A percentile compares a stretch with the other conserved stretches of the same genome.
phyloP scores from a whole-genome alignment of 371 early-diverging fungal species.

The Antonospora locustae region DNA sequence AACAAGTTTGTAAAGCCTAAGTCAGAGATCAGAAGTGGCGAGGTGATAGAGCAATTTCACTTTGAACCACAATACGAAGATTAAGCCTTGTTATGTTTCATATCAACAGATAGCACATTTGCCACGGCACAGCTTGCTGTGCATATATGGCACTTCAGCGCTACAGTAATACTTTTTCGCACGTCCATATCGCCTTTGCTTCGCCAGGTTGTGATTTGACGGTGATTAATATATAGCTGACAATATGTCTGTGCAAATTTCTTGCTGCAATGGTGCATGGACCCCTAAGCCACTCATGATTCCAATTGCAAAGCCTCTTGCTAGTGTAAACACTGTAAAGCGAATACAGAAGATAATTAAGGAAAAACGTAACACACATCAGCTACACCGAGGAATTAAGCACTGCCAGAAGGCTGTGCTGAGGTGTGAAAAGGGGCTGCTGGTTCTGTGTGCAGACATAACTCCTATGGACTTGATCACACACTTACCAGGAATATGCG shows the following conservation, averaged over 20 bases:
- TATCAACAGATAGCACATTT: too few species aligned
- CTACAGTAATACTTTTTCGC: too few species aligned
- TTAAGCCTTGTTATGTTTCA: too few species aligned
- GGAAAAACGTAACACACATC: not conserved
- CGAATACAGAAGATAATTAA: conserved; percentile 15
- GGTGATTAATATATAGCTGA: too few species aligned
- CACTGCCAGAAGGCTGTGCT: conserved; percentile 16
- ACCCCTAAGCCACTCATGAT: conserved; percentile 30
- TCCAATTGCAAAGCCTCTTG: conserved; percentile 35
- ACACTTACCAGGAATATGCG: conserved; percentile 87
- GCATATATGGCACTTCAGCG: too few species aligned
- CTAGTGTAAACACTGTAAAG: conserved; percentile 10
- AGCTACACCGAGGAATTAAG: conserved; percentile 32
- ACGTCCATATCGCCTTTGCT: too few species aligned
- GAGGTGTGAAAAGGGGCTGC: conserved; percentile 56
- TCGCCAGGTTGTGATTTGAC: too few species aligned
- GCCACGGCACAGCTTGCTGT: too few species aligned
- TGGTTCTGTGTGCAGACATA: conserved; percentile 80
- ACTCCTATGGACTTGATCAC: conserved; percentile 87
- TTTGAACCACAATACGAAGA: conserved; percentile 16
- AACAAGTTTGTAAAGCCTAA: conserved; percentile 12
- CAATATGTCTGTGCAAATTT: too few species aligned
- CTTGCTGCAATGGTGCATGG: too few species aligned
- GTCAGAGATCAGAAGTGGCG: not conserved
- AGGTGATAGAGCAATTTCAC: conserved; percentile 11